These are phyloP conservation scores for Cubamyces sp. DNA, from an alignment of 768 basidiomycete genomes.

Conservation along the genomic window DNA sequence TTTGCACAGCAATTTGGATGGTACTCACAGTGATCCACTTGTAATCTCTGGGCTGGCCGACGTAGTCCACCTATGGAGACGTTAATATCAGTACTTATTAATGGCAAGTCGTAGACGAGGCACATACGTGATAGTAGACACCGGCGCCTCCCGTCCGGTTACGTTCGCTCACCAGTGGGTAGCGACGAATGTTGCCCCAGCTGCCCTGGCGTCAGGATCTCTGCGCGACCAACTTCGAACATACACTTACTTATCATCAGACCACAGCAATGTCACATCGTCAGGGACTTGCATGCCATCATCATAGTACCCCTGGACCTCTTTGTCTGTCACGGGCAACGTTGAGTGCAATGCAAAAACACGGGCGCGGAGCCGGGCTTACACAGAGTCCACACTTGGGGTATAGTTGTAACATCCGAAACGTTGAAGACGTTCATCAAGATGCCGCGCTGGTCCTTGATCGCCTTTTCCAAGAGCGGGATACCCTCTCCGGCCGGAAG, in stretches of 20 bases:
- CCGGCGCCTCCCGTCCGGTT: slow-evolving; percentile 70
- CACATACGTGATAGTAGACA: slow-evolving; percentile 52
- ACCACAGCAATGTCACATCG: slow-evolving; percentile 68
- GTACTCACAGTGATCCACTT: slow-evolving; percentile 67
- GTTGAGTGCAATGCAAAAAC: not conserved
- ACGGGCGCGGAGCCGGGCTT: slow-evolving; percentile 20
- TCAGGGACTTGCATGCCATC: slow-evolving; percentile 64
- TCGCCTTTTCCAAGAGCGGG: slow-evolving; percentile 54
- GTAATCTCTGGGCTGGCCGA: slow-evolving; percentile 67
- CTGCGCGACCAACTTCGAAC: not conserved
- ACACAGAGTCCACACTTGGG: slow-evolving; percentile 73
- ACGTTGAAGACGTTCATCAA: slow-evolving; percentile 54
- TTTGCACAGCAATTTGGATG: too few species aligned
- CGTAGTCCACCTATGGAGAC: slow-evolving; percentile 39
- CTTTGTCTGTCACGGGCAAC: slow-evolving; percentile 42
- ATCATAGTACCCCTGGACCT: slow-evolving; percentile 70
- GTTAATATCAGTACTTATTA: not conserved
- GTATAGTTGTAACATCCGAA: slow-evolving; percentile 51
- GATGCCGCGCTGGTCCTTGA: slow-evolving; percentile 62
- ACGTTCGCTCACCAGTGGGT: slow-evolving; percentile 54
- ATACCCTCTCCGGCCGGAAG: slow-evolving; percentile 55
- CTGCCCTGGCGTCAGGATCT: slow-evolving; percentile 33
- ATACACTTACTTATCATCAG: slow-evolving; percentile 64
- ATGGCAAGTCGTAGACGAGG: not conserved
- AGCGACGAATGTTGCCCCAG: slow-evolving; percentile 73